These are phyloP conservation scores for Delitschia confertaspora DNA, from an alignment of 495 filamentous ascomycete species.

Conservation along the genomic window DNA sequence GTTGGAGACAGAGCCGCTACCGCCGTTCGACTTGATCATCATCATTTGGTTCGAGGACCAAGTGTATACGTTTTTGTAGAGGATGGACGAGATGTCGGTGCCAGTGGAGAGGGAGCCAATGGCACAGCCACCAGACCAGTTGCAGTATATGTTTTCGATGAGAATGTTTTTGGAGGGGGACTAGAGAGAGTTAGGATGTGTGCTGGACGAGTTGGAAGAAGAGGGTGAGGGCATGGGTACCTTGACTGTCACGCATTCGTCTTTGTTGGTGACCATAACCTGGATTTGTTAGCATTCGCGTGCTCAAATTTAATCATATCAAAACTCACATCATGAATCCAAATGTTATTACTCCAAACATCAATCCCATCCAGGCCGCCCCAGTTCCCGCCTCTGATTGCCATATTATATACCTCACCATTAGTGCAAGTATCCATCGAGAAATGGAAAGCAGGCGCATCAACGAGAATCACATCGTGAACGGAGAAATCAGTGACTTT, in stretches of 20 bases:
- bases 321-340: conserved; percentile 29
- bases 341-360: conserved; percentile 31
- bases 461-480: conserved; percentile 34
- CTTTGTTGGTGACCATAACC: conserved; percentile 35
- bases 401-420: conserved; percentile 35
- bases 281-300: not conserved
- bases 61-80: conserved; percentile 32
- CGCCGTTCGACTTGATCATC: conserved; percentile 55
- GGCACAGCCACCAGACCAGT: conserved; percentile 28
- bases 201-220: conserved; percentile 20
- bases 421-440: conserved; percentile 33
- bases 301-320: not conserved
- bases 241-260: conserved; percentile 33
- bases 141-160: conserved; percentile 34
- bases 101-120: conserved; percentile 29
- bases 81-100: conserved; percentile 26
- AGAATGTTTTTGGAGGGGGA: conserved; percentile 29
- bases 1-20: conserved; percentile 47
- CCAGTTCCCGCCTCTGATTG: conserved; percentile 31
- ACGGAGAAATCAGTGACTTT: conserved; percentile 29
- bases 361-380: conserved; percentile 36
- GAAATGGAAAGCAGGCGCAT: conserved; percentile 35
- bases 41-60: conserved; percentile 47
- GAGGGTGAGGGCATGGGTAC: not conserved
- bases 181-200: not conserved